Percentiles rank a stretch among this genome's conserved stretches.
phyloP scores from a whole-genome alignment of 495 filamentous ascomycete genomes.

The Penicillium antarcticum region DNA sequence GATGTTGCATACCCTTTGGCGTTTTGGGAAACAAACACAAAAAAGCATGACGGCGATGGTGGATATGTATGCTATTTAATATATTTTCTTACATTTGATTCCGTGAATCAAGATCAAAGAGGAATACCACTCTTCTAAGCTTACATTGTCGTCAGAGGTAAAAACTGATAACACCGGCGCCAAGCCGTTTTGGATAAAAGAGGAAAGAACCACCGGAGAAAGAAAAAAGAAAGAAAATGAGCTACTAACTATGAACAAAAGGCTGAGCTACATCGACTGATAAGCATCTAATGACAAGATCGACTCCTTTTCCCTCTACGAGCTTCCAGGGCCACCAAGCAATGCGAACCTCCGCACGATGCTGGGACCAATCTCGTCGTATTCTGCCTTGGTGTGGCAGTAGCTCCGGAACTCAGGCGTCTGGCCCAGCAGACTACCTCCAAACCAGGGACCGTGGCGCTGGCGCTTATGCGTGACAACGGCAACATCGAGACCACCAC shows the following conservation, averaged over 20 bases:
- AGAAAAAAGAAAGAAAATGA: constrained; percentile 17
- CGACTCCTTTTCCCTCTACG: constrained; percentile 24
- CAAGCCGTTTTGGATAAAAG: constrained; percentile 11
- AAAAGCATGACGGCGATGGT: background rate
- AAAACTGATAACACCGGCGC: background rate
- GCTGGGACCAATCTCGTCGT: constrained; percentile 90
- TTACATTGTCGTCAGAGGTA: background rate
- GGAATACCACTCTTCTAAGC: background rate
- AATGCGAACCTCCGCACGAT: constrained; percentile 95
- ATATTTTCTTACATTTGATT: background rate
- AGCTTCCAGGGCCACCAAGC: constrained; percentile 83
- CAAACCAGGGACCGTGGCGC: constrained; percentile 96
- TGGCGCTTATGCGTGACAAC: constrained; percentile 96
- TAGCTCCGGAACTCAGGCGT: constrained; percentile 99
- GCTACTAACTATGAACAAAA: constrained; percentile 35
- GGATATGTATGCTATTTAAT: background rate
- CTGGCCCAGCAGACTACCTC: constrained; percentile 91
- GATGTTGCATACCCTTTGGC: constrained; percentile 2
- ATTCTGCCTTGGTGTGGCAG: constrained; percentile 97
- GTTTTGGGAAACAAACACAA: background rate
- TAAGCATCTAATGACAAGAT: constrained; percentile 16
- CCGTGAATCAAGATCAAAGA: background rate
- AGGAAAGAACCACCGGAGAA: constrained; percentile 3
- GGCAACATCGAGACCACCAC: constrained; percentile 87
- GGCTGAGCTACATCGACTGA: constrained; percentile 25